Base-by-base conservation (phyloP, 257 asterid species). In the Nicotiana tabacum region DNA sequence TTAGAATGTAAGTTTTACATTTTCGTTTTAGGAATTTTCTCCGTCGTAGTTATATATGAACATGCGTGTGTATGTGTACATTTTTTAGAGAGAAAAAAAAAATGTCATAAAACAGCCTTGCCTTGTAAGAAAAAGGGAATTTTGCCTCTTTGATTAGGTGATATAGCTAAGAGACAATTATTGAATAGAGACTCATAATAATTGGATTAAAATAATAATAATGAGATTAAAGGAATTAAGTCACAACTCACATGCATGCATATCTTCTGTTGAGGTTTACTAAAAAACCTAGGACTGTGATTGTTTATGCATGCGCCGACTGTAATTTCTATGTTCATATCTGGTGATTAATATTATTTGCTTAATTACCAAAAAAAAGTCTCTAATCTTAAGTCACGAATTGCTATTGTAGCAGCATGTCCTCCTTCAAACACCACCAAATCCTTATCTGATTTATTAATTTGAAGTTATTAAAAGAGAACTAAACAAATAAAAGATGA, bases 381-480 rank as follows among this genome's bases (percentile, higher is more conserved):
- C 46, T 39, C 46, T 39, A 39, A 39, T 39, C 46, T 2, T 39
- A 39, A 1, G 46, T 39, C 99, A 83, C 95, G 94, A 77, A 93
- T 91, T 5, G 95, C 98, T 24, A 96, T 78, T 4, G 99, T 96
- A 82, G 98, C 98, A 85, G 97, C 99, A 90, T 93, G 99, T 74
- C 99, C 98, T 90, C 98, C 99, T 77, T 98, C 99, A 79, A 91
- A 88, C 17, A 94, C 88, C 77, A 93, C 95, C 86, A 91, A 90
- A 84, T 92, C 97, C 61, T 91, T 83, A 76, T 81, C 97, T 95
- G 94, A 58, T 79, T 37, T 39, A 83, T 9, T 77, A 56, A 21
- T 83, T 58, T 6, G 69, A 83, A 30, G 68, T 18, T n/a, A 77
- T 83, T 64, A 81, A 77, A 62, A 81, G 80, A 65, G 83, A 48